phyloP scores from a whole-genome alignment of 106 monocot species.

The Dendrobium officinale region DNA sequence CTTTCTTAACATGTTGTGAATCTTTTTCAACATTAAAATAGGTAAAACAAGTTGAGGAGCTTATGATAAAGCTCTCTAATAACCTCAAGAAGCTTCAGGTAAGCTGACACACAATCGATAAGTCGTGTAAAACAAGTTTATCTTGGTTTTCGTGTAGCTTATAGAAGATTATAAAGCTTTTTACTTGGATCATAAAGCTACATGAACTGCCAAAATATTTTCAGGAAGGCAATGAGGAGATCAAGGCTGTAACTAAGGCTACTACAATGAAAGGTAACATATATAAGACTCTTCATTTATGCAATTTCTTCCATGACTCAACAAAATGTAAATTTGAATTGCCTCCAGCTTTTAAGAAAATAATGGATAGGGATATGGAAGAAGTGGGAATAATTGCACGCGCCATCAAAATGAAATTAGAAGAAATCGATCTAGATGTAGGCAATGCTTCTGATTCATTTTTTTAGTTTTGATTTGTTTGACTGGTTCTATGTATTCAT shows the following conservation, averaged over 20 bases:
- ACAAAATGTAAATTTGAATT: not conserved
- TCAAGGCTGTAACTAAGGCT: slow-evolving; percentile 44
- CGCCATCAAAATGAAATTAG: slow-evolving; percentile 40
- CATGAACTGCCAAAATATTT: not conserved
- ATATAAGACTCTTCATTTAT: not conserved
- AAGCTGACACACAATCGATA: not conserved
- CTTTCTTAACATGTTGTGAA: not conserved
- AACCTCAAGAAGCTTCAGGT: slow-evolving; percentile 50
- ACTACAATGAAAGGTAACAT: slow-evolving; percentile 52
- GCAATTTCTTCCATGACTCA: not conserved
- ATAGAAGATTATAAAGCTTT: not conserved
- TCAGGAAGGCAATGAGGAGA: slow-evolving; percentile 48
- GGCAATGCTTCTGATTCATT: not conserved
- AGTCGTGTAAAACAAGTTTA: not conserved
- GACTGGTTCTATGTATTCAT: not conserved
- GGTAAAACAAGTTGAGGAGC: slow-evolving; percentile 30
- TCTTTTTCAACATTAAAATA: slow-evolving; percentile 7
- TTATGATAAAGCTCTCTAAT: slow-evolving; percentile 36
- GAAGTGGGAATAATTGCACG: slow-evolving; percentile 37
- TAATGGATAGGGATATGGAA: slow-evolving; percentile 60
- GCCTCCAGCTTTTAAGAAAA: slow-evolving; percentile 36
- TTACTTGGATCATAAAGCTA: not conserved
- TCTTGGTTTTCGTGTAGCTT: not conserved
- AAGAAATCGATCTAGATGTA: slow-evolving; percentile 15
- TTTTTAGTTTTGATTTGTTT: not conserved